Evolutionary conservation across 805 yeast genomes (phyloP).

Genomic region (Candida hispaniensis): DNA sequence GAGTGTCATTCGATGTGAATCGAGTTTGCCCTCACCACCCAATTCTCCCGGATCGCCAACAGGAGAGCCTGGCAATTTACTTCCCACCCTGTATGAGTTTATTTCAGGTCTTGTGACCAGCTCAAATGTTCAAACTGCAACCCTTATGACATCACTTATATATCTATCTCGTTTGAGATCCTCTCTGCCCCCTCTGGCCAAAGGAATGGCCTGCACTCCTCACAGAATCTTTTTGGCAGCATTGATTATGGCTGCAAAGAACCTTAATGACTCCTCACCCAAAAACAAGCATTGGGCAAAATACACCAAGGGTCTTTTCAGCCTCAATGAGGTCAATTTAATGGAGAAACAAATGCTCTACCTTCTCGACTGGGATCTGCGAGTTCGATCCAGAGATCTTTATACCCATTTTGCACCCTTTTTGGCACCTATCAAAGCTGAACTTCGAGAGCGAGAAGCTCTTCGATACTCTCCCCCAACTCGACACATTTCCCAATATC

Average conservation of each 20-base stretch:
- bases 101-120: slow-evolving; percentile 61
- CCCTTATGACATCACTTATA: slow-evolving; percentile 84
- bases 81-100: slow-evolving; percentile 36
- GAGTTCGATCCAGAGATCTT: slow-evolving; percentile 60
- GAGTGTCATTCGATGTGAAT: slow-evolving; percentile 32
- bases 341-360: slow-evolving; percentile 81
- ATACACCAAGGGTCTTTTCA: slow-evolving; percentile 77
- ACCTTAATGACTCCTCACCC: slow-evolving; percentile 87
- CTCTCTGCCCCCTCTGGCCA: slow-evolving; percentile 73
- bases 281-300: slow-evolving; percentile 93
- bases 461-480: slow-evolving; percentile 10
- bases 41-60: slow-evolving; percentile 15
- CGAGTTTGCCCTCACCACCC: slow-evolving; percentile 21
- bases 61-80: slow-evolving; percentile 15
- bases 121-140: slow-evolving; percentile 90
- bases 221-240: slow-evolving; percentile 89
- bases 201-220: slow-evolving; percentile 81
- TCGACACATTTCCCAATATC: slow-evolving; percentile 9
- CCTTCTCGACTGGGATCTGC: slow-evolving; percentile 76
- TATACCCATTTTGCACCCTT: slow-evolving; percentile 61
- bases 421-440: slow-evolving; percentile 57
- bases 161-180: slow-evolving; percentile 68
- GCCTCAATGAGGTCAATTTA: slow-evolving; percentile 71
- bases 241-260: slow-evolving; percentile 82
- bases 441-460: slow-evolving; percentile 27